Evolutionary conservation across 768 basidiomycete genomes (phyloP), one percentile per base, ranked within the genome.

Genomic region (button mushroom (Agaricus bisporus)): DNA sequence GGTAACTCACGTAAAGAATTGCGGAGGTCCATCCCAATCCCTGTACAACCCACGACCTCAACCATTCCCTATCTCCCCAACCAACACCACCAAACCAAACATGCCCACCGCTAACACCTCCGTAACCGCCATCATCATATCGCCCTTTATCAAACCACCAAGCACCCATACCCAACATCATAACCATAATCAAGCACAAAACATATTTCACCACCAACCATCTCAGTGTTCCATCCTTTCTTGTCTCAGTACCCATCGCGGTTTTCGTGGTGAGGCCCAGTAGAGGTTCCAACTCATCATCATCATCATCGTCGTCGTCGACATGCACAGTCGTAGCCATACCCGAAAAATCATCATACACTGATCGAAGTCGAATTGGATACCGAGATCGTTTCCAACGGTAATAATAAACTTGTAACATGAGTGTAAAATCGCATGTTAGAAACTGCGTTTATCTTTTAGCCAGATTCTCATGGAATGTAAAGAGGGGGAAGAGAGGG

Each of bases 401-500:
- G 69, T 98, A 98, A 71, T 90, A 95, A 68, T 90, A 95, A 50
- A 95, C 85, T 71, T 98, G 95, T 54, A 77, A 69, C 51, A 98
- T 71, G 43, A 98, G 71, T 58, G 77, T 79, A 43, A 82, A 52
- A 69, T 98, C 95, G 73, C 95, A 98, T 36, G 87, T 51, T 6
- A 86, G 77, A 66, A 95, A 97, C 93, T 97, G 25, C 22, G 28
- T 14, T 44, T 39, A 49, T 41, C 49, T 49, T 45, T 47, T 43
- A 22, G 22, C 22, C 22, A 22, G 4, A 22, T 22, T 22, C 22
- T 22, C 22, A 22, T 22, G 22, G 22, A 22, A 22, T 22, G 1
- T 7, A 32, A 32, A 32, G 5, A 7, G 32, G 11, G 32, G 5
- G 32, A 32, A 7, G 11, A 6, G 11, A 7, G 32, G 7, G 46